Evolutionary conservation across 2,329 filamentous ascomycete genomes (phyloP).

Genomic region (Zymoseptoria brevis): DNA sequence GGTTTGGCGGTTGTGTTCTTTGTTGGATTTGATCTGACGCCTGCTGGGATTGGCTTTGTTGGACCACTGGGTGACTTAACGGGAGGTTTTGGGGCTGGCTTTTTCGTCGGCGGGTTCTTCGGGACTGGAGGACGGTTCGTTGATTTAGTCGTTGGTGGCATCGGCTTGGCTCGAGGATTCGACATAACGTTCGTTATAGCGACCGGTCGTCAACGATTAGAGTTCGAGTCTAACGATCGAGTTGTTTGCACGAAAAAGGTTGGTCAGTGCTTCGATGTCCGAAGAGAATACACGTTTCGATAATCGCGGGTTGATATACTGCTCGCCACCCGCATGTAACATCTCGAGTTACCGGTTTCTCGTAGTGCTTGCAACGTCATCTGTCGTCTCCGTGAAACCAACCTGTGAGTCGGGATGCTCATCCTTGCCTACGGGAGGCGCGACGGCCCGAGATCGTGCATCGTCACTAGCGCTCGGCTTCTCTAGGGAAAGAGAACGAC

Average conservation of each 20-base stretch:
- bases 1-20: slow-evolving; percentile 9
- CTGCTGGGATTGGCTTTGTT: slow-evolving; percentile 3
- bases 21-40: slow-evolving; percentile 7
- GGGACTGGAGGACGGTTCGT: background rate
- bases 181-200: slow-evolving; percentile 4
- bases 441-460: background rate
- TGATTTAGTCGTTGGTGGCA: slow-evolving; percentile 1
- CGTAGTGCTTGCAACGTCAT: background rate
- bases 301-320: background rate
- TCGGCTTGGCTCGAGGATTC: slow-evolving; percentile 9
- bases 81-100: slow-evolving; percentile 10
- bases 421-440: background rate
- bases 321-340: background rate
- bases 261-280: background rate
- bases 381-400: background rate
- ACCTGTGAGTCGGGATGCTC: background rate
- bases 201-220: background rate
- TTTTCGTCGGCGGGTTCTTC: slow-evolving; percentile 9
- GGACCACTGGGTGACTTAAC: slow-evolving; percentile 4
- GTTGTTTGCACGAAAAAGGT: background rate
- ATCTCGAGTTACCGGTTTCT: background rate
- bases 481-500: background rate
- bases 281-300: background rate
- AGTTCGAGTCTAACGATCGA: background rate
- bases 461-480: background rate